These are phyloP conservation scores for Paecilomyces sp. DNA, from an alignment of 2,329 filamentous ascomycete species.

Conservation along the genomic window DNA sequence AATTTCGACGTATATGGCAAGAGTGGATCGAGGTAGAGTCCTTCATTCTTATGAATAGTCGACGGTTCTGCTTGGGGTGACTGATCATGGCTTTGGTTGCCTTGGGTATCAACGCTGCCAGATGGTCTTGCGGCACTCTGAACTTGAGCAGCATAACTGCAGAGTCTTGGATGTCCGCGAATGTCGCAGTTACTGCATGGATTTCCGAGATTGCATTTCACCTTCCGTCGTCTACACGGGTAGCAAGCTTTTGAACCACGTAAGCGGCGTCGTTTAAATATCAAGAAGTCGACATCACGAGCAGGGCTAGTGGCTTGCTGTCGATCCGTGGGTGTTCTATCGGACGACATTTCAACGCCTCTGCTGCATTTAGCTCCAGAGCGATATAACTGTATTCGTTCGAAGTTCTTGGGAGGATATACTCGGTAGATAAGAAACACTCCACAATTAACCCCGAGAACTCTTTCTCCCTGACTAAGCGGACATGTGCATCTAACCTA, in stretches of 20 bases:
- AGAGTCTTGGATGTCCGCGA: neutral
- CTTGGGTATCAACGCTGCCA: neutral
- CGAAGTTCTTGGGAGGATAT: too few relatives aligned
- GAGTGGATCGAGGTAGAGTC: neutral
- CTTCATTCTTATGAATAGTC: neutral
- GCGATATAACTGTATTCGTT: too few relatives aligned
- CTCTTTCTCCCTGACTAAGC: too few relatives aligned
- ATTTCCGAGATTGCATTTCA: neutral
- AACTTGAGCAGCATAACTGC: neutral
- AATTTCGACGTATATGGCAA: neutral
- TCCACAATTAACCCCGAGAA: too few relatives aligned
- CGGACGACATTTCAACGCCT: too few relatives aligned
- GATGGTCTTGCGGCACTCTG: neutral
- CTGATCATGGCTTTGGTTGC: neutral
- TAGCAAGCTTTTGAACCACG: conserved; percentile 4
- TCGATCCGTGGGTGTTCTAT: too few relatives aligned
- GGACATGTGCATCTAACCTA: too few relatives aligned
- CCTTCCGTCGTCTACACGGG: neutral
- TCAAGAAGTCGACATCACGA: too few relatives aligned
- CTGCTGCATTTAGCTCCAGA: too few relatives aligned
- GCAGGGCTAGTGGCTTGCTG: too few relatives aligned
- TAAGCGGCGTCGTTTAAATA: neutral
- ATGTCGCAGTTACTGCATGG: neutral
- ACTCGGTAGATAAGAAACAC: too few relatives aligned
- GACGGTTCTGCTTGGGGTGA: neutral